Evolutionary conservation across 352 stramenopile species (phyloP).

Genomic region (Salisapilia sapeloensis): DNA sequence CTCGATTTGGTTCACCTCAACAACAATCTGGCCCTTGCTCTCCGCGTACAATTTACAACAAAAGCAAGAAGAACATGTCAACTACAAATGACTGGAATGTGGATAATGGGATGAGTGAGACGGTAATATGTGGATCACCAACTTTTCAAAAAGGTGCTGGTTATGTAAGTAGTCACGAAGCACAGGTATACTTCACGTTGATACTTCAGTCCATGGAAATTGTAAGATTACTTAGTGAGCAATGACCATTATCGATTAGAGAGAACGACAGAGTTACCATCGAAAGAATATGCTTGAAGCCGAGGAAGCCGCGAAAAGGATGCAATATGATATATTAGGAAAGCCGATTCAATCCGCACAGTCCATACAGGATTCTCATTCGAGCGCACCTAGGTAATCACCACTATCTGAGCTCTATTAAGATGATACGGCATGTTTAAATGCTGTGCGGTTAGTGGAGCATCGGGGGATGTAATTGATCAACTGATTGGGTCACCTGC

Average conservation of each 20-base stretch:
- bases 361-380: no score
- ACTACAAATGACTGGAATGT: constrained; percentile 2
- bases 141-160: constrained; percentile 32
- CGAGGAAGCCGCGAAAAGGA: constrained; percentile 27
- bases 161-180: constrained; percentile 49
- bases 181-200: no score
- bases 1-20: constrained; percentile 16
- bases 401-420: no score
- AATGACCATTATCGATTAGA: constrained; percentile 5
- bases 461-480: no score
- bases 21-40: constrained; percentile 1
- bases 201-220: no score
- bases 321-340: constrained; percentile 45
- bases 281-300: constrained; percentile 33
- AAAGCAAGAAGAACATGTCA: constrained; percentile 6
- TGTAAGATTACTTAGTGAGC: no score
- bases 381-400: no score
- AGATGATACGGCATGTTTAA: no score
- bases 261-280: constrained; percentile 21
- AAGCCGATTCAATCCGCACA: no score
- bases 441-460: no score
- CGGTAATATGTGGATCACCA: constrained; percentile 43
- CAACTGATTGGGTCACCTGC: no score
- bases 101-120: constrained; percentile 26
- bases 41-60: constrained; percentile 8